Conservation (phyloP, 1,284 basidiomycete genomes). For the Laetiporus sulphureus region DNA sequence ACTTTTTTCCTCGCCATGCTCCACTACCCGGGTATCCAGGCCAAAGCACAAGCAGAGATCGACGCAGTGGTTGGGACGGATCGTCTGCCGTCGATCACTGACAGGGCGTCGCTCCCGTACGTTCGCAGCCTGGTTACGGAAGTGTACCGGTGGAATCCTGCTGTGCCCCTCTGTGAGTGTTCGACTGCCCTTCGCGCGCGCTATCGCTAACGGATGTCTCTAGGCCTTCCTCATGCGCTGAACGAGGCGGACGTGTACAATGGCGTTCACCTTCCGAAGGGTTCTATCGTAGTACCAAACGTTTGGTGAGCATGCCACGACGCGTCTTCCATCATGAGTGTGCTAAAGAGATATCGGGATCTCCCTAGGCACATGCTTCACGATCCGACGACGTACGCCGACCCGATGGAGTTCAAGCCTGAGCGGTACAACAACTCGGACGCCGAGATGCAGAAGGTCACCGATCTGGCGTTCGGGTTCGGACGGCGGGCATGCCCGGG, state of each 20-base stretch:
- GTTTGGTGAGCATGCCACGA: constrained; percentile 11
- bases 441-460: constrained; percentile 10
- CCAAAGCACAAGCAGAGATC: no score
- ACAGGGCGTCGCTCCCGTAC: no score
- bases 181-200: not conserved
- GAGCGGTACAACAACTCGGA: constrained; percentile 19
- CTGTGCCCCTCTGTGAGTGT: constrained; percentile 19
- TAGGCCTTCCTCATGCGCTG: constrained; percentile 21
- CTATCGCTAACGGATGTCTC: not conserved
- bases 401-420: constrained; percentile 24
- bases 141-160: constrained; percentile 23
- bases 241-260: constrained; percentile 23
- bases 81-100: no score
- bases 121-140: constrained; percentile 25
- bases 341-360: not conserved
- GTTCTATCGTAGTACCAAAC: constrained; percentile 21
- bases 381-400: constrained; percentile 21
- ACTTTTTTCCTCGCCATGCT: no score
- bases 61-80: no score
- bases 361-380: constrained; percentile 22
- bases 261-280: constrained; percentile 24
- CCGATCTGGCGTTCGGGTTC: constrained; percentile 22
- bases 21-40: no score
- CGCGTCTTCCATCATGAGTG: not conserved
- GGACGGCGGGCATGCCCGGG: constrained; percentile 15